Evolutionary conservation across 176 grass and related monocot species (phyloP), one percentile per base, ranked within the genome.

Genomic region (Melocanna baccifera): DNA sequence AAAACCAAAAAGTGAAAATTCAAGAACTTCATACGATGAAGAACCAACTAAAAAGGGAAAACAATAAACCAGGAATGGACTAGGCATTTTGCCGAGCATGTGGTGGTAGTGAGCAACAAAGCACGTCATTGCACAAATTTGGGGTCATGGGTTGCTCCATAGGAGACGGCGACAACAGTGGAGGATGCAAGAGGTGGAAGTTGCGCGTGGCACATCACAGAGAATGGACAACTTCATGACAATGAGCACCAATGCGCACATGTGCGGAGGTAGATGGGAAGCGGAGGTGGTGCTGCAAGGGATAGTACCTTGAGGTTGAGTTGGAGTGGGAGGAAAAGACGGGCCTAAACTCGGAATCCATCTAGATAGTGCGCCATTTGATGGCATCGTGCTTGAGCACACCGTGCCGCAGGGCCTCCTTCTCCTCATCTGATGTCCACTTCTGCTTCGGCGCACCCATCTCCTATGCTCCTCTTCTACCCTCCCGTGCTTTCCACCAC

Each of bases 301-400:
- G 52, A 75, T 42, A 43, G 62, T 80, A 99, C 96, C 96, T 99
- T 99, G 69, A 99, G 96, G 86, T 99, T 91, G 81, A 99, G 91
- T 98, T 98, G 32, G 93, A 98, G 79, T 93, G 96, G 39, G 96
- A 93, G 86, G 96, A 86, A 42, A 98, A 91, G 26, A 87, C 75
- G 26, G 85, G 93, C 73, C 89, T 94, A 88, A 99, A 99, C 88
- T 99, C 96, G 9, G 93, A 93, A 46, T 99, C 39, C 6, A 7
- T 40, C 32, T 32, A 32, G 32, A 32, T 32, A 32, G 32, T 32
- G 32, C 32, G 2, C 32, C 2, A 32, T 32, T 3, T 32, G 32
- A 3, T 0, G 32, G 3, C 3, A 3, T 3, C 32, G 32, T 32
- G 32, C 32, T 32, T 32, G 32, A 32, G 32, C 2, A 32, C 0